Evolutionary conservation across 495 filamentous ascomycete species (phyloP).

Genomic region (Staphylotrichum longicolle): DNA sequence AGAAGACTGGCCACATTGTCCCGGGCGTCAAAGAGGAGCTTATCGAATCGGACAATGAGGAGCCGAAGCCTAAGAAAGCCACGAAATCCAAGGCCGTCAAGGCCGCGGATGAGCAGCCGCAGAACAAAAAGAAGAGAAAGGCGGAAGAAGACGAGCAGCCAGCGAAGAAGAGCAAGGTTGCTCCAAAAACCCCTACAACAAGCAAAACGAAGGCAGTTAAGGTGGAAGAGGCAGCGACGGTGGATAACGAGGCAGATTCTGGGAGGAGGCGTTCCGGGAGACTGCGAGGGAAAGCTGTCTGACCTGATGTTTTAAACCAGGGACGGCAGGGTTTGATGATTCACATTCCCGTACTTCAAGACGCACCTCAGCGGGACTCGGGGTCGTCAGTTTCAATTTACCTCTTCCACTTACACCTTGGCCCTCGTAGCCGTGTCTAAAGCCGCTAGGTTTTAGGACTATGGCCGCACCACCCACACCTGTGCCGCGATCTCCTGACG

Average conservation of each 20-base stretch:
- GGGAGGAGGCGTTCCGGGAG: conserved; percentile 41
- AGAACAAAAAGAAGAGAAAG: conserved; percentile 17
- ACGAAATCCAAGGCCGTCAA: conserved; percentile 25
- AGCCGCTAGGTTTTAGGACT: too few relatives aligned
- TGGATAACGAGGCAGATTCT: conserved; percentile 10
- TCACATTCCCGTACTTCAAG: too few relatives aligned
- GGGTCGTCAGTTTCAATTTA: too few relatives aligned
- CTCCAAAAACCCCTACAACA: conserved; percentile 13
- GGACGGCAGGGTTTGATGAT: neutral
- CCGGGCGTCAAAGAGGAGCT: conserved; percentile 39
- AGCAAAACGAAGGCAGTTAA: conserved; percentile 10
- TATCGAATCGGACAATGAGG: conserved; percentile 27
- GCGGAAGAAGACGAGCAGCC: conserved; percentile 21
- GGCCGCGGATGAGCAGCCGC: conserved; percentile 11
- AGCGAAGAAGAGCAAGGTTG: conserved; percentile 28
- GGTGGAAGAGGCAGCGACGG: conserved; percentile 12
- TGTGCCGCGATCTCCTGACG: too few relatives aligned
- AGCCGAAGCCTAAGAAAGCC: conserved; percentile 29
- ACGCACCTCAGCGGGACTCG: too few relatives aligned
- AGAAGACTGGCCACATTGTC: conserved; percentile 56
- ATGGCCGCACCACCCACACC: neutral
- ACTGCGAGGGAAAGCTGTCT: conserved; percentile 25
- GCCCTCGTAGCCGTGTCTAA: too few relatives aligned
- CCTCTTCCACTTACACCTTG: too few relatives aligned
- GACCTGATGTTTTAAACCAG: neutral